Evolutionary conservation across 2,329 filamentous ascomycete genomes (phyloP), one percentile per base, ranked within the genome.

Genomic region (Ophiobolus disseminans): DNA sequence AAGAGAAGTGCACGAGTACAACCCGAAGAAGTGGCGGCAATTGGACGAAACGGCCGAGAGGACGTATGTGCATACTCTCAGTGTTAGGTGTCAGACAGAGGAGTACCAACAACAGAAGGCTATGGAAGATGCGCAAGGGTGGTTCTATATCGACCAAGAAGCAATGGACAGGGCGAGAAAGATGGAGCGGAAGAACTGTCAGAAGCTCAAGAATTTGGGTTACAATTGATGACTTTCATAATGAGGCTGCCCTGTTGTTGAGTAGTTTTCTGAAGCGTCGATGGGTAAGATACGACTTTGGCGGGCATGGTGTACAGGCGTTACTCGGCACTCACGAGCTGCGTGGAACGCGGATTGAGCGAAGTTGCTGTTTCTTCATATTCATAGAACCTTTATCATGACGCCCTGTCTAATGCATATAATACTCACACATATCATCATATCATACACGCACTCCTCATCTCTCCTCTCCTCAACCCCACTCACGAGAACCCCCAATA

Each of bases 71-170:
- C 80, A 84, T 40, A 80, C 81, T 26, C 74, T 97, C 42, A 83
- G 82, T 39, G 78, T 80, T 48, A 81, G 87, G 66, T 99, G 94
- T 75, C 87, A 93, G 55, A 78, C 79, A 45, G 92, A 99, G 76
- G 77, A 84, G 54, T 75, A 82, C 38, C 77, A 82, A 41, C 82
- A 87, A 72, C 82, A 86, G 66, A 80, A 85, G 56, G 78, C 91
- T 73, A 79, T 86, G 54, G 86, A 96, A 56, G 87, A 90, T 38
- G 91, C 92, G 0, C 85, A 89, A 62, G 92, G 92, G 3, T 96
- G 91, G 88, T 91, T 96, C 67, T 91, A 85, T 72, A 84, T 86
- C 45, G 91, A 97, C 65, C 80, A 85, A 42, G 86, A 87, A 54
- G 91, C 91, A 78, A 84, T 96, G 84, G 83, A 86, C 53, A 74